These are phyloP conservation scores for Paracorniculantispora psalliotae DNA, from an alignment of 2,329 filamentous ascomycete species.

Conservation along the genomic window DNA sequence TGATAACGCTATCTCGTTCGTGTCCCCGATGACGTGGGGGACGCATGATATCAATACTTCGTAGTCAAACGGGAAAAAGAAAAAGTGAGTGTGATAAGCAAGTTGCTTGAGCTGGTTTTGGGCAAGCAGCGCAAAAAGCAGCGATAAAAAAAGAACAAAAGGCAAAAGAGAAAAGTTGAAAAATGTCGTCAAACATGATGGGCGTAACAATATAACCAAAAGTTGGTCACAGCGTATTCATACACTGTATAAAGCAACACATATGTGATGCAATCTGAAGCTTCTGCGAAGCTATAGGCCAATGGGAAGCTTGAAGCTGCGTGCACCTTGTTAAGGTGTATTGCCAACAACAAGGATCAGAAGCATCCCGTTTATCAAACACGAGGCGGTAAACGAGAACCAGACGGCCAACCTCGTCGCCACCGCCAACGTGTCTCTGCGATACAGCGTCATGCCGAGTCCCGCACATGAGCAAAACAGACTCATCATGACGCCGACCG, in stretches of 20 bases:
- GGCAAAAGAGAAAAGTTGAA: neutral
- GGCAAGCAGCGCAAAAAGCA: neutral
- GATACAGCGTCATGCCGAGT: slow-evolving; percentile 53
- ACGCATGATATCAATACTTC: neutral
- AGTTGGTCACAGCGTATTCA: neutral
- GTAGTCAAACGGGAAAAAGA: neutral
- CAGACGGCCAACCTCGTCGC: slow-evolving; percentile 39
- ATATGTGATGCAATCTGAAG: slow-evolving; percentile 10
- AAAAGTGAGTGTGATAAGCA: neutral
- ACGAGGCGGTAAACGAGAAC: slow-evolving; percentile 32
- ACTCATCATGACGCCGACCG: slow-evolving; percentile 63
- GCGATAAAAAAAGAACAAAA: neutral
- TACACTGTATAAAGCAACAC: neutral
- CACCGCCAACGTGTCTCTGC: slow-evolving; percentile 39
- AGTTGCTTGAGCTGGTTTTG: no score
- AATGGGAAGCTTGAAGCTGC: no score
- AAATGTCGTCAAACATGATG: slow-evolving; percentile 2
- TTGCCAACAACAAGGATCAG: slow-evolving; percentile 38
- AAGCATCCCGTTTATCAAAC: slow-evolving; percentile 40
- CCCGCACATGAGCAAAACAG: slow-evolving; percentile 59
- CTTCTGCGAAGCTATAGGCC: no score
- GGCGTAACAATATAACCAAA: neutral
- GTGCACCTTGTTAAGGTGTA: slow-evolving; percentile 31
- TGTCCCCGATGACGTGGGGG: no score
- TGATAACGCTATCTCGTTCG: neutral